Evolutionary conservation across 345 rosid species (phyloP).

Genomic region (Heritiera fomes): DNA sequence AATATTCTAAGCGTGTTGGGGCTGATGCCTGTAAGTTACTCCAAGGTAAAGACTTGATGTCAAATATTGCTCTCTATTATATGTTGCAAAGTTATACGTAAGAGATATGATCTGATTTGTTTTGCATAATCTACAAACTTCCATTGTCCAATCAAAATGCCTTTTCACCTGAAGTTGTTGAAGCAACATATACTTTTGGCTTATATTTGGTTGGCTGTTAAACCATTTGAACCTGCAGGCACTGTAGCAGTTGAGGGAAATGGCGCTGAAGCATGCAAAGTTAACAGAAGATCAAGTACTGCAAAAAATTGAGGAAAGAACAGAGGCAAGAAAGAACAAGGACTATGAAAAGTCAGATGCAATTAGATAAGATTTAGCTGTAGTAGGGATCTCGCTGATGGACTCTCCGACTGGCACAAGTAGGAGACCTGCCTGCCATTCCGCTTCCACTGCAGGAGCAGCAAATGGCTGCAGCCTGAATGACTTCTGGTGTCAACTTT

Average conservation of each 20-base stretch:
- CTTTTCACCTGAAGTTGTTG: too few species aligned
- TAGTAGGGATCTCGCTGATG: slow-evolving; percentile 82
- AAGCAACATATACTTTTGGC: too few species aligned
- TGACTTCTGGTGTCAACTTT: too few species aligned
- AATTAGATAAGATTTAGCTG: slow-evolving; percentile 74
- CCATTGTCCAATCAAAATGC: too few species aligned
- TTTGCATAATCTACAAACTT: too few species aligned
- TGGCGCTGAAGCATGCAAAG: slow-evolving; percentile 72
- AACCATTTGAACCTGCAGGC: slow-evolving; percentile 47
- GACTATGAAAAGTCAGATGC: slow-evolving; percentile 84
- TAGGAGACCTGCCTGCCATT: slow-evolving; percentile 87
- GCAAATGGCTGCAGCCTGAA: slow-evolving; percentile 36
- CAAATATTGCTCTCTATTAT: neutral
- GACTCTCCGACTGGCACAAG: slow-evolving; percentile 77
- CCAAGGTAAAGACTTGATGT: slow-evolving; percentile 51
- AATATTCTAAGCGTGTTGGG: slow-evolving; percentile 63
- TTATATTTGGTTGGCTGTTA: too few species aligned
- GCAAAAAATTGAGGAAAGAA: slow-evolving; percentile 65
- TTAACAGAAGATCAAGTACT: slow-evolving; percentile 60
- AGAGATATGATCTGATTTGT: too few species aligned
- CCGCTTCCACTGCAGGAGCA: slow-evolving; percentile 72
- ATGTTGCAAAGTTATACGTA: too few species aligned
- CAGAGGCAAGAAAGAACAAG: slow-evolving; percentile 65
- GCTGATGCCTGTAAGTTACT: slow-evolving; percentile 71
- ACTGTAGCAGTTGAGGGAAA: slow-evolving; percentile 69